Evolutionary conservation across 2,329 filamentous ascomycete species (phyloP).

Genomic region (Sporothrix variecibatus): DNA sequence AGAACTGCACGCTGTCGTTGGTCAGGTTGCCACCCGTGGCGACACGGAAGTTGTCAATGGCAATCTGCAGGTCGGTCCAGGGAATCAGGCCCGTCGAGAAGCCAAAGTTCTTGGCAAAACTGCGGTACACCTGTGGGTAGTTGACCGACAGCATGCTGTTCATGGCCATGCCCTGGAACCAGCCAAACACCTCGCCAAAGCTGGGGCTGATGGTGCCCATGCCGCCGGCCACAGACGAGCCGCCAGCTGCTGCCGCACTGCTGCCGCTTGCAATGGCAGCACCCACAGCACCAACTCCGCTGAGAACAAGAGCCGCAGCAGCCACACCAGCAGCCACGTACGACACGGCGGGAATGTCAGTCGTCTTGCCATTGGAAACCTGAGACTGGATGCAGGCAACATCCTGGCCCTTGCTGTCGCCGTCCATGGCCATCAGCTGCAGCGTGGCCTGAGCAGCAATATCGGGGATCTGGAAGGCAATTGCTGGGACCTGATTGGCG

Average conservation of each 20-base stretch:
- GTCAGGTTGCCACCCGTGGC: conserved; percentile 86
- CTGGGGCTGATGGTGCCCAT: conserved; percentile 72
- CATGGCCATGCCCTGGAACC: conserved; percentile 92
- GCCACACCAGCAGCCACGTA: conserved; percentile 84
- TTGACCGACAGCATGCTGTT: conserved; percentile 94
- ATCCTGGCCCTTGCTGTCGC: conserved; percentile 46
- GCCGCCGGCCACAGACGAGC: conserved; percentile 49
- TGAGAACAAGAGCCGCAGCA: conserved; percentile 75
- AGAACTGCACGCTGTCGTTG: conserved; percentile 70
- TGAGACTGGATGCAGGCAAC: conserved; percentile 82
- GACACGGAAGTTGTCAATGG: conserved; percentile 81
- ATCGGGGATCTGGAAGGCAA: conserved; percentile 89
- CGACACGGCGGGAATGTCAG: conserved; percentile 71
- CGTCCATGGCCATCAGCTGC: conserved; percentile 65
- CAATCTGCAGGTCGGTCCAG: conserved; percentile 75
- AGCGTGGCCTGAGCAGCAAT: conserved; percentile 84
- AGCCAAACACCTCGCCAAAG: conserved; percentile 81
- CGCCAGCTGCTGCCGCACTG: conserved; percentile 53
- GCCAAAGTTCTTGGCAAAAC: conserved; percentile 88
- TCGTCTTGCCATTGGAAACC: conserved; percentile 85
- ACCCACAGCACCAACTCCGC: conserved; percentile 66
- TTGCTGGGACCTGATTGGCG: conserved; percentile 75
- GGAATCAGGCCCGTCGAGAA: conserved; percentile 85
- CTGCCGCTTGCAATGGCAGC: conserved; percentile 43
- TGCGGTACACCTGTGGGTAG: conserved; percentile 84